Evolutionary conservation across 2,329 filamentous ascomycete species (phyloP), one percentile per base, ranked within the genome.

Genomic region (Talaromyces sp.): DNA sequence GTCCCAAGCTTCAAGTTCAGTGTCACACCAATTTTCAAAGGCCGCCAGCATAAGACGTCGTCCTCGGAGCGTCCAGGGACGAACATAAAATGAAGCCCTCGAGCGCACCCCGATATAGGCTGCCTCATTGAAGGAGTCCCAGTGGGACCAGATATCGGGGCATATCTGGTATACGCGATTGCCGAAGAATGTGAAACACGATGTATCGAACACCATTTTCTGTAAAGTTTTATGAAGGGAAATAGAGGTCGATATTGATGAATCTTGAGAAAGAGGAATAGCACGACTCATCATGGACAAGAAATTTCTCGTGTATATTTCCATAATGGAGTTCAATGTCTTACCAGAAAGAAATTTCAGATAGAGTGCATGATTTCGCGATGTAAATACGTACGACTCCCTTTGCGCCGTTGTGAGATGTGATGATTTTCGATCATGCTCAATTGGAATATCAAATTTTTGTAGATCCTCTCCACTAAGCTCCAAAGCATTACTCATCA

Each of bases 401-500:
- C 25, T 43, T 17, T 63, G 61, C 19, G 50, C 61, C 3, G 50
- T 37, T 1, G 61, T 63, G 10, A 63, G 37, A 45, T 22, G 15
- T 2, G 50, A 33, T 33, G 50, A 56, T 49, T 58, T 63, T 19
- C 61, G 61, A 58, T 63, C 27, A 15, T 57, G 35, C 8, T 57
- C 39, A 22, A 66, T 54, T 47, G 65, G 65, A 6, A 66, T 62
- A 33, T 63, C 61, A 10, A 66, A 66, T 37, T 66, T 66, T 5
- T 39, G 33, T 11, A 60, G 61, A 33, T 66, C 65, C 5, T 49
- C 45, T 19, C 49, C 61, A 4, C 33, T 22, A 39, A 66, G 49
- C 31, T 50, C 65, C 35, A 66, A 17, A 25, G 61, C 65, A 49
- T 66, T 66, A 15, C 58, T 58, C 65, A 66, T 66, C 65, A 66